These are phyloP conservation scores for Reutealis trisperma DNA, from an alignment of 345 rosid species.

Conservation along the genomic window DNA sequence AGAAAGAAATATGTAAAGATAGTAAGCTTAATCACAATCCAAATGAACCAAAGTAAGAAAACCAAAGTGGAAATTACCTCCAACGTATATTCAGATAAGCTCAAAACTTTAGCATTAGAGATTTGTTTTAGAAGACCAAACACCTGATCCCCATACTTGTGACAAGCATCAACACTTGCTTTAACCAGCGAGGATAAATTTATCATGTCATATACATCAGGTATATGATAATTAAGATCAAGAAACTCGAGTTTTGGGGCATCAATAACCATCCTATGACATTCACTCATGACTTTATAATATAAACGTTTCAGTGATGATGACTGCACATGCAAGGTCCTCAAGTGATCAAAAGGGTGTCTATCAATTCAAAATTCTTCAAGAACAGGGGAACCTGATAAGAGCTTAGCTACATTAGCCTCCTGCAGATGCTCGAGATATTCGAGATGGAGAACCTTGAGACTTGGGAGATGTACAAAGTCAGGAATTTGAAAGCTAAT, in stretches of 20 bases:
- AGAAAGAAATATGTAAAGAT: not conserved
- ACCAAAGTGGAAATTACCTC: not conserved
- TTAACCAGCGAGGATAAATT: not conserved
- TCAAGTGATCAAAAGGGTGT: too few species aligned
- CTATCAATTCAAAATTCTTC: not conserved
- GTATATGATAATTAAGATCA: not conserved
- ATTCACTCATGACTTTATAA: too few species aligned
- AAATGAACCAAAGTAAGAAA: not conserved
- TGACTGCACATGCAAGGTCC: not conserved
- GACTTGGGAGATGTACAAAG: not conserved
- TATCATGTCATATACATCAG: too few species aligned
- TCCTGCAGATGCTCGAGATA: not conserved
- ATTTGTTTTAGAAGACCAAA: not conserved
- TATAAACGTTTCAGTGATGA: not conserved
- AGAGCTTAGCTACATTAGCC: not conserved
- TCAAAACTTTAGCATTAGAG: not conserved
- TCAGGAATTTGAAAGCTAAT: not conserved
- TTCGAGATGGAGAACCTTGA: not conserved
- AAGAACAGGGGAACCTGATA: not conserved
- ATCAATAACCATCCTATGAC: not conserved
- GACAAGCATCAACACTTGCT: not conserved
- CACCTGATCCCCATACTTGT: not conserved
- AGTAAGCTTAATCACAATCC: not conserved
- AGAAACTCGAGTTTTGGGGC: slow-evolving; percentile 1
- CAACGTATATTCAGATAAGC: not conserved